phyloP scores from a whole-genome alignment of 1,139 yeast genomes.

The Geotrichum citri-aurantii region DNA sequence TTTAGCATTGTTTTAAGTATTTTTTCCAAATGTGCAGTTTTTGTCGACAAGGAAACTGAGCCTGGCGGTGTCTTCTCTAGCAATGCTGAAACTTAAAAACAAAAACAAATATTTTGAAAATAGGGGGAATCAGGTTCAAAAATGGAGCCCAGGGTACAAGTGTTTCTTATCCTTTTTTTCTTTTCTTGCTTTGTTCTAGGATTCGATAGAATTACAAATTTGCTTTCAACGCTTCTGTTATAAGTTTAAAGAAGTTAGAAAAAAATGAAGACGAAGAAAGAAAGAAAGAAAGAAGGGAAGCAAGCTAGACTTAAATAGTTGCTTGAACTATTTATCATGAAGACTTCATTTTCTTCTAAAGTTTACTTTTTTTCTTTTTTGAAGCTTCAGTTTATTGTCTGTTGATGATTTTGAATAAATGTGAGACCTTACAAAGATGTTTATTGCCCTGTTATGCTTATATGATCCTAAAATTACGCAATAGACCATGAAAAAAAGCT shows the following conservation, averaged over 20 bases:
- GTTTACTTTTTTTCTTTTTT: no score
- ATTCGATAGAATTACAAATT: no score
- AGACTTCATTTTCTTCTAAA: no score
- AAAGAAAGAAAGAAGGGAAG: no score
- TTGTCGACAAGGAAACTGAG: not conserved
- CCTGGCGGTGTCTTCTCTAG: not conserved
- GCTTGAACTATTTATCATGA: not conserved
- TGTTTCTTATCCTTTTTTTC: no score
- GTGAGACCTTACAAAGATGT: not conserved
- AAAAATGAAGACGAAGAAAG: no score
- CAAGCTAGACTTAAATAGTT: no score
- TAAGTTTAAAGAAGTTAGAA: no score
- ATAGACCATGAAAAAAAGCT: not conserved
- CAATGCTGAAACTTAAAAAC: not conserved
- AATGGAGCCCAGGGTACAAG: not conserved
- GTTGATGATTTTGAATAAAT: not conserved
- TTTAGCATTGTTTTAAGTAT: not conserved
- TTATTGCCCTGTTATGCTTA: not conserved
- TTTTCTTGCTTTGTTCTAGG: no score
- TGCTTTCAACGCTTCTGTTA: no score
- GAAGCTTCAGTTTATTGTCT: not conserved
- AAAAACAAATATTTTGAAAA: no score
- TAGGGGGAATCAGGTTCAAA: no score
- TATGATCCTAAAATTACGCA: not conserved
- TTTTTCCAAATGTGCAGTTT: not conserved